Conservation (phyloP, 352 stramenopile species). For the Phytophthora citrophthora region DNA sequence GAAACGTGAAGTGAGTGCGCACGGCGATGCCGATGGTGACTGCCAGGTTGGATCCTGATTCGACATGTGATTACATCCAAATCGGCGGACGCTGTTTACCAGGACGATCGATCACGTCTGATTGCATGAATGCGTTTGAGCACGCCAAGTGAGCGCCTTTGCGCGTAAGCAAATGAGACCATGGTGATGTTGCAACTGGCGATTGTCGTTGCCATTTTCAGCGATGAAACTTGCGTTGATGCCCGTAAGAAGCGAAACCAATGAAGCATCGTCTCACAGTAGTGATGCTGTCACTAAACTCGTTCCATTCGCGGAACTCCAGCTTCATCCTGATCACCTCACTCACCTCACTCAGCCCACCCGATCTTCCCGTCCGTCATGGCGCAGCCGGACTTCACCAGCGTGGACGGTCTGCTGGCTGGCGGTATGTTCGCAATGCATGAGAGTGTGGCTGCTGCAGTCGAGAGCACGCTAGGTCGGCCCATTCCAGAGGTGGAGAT, state of each 20-base stretch:
- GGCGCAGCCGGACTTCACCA: constrained; percentile 33
- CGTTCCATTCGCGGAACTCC: constrained; percentile 5
- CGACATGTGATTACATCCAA: constrained; percentile 24
- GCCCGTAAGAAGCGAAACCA: constrained; percentile 16
- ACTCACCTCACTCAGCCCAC: not conserved
- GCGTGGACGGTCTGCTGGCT: constrained; percentile 52
- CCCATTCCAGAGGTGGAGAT: constrained; percentile 62
- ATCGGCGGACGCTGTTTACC: constrained; percentile 29
- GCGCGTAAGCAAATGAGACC: not conserved
- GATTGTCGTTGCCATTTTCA: not conserved
- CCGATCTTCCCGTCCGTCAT: constrained; percentile 4
- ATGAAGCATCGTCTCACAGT: constrained; percentile 14
- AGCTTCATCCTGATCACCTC: not conserved
- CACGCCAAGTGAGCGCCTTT: not conserved
- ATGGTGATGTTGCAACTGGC: not conserved
- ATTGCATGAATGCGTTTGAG: too few relatives aligned
- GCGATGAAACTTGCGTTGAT: constrained; percentile 3
- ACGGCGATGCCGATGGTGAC: constrained; percentile 2
- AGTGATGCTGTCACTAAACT: too few relatives aligned
- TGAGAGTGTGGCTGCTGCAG: constrained; percentile 44
- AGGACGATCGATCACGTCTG: not conserved
- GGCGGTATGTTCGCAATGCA: constrained; percentile 61
- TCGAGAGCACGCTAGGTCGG: constrained; percentile 45
- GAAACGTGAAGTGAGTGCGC: constrained; percentile 20
- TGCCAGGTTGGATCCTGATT: constrained; percentile 3